Conservation (phyloP, 2,329 filamentous ascomycete species). For the Xylaria sp. region DNA sequence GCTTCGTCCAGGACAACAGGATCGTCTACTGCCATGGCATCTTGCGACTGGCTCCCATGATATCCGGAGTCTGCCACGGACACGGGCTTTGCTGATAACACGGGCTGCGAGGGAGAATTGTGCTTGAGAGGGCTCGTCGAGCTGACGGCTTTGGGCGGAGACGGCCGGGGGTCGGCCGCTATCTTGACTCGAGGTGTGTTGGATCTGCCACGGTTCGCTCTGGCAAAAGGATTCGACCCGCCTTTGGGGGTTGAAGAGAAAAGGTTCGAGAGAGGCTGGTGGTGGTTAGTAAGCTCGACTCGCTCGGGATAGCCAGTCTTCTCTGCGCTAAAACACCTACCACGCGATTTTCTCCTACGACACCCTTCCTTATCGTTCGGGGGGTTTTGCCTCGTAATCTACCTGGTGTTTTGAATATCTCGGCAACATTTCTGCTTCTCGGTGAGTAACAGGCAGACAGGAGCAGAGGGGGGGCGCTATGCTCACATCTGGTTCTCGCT, state of each 20-base stretch:
- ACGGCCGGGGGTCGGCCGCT: conserved; percentile 61
- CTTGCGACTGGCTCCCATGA: conserved; percentile 72
- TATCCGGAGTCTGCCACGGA: conserved; percentile 73
- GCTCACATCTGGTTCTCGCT: conserved; percentile 86
- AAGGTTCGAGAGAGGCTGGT: conserved; percentile 69
- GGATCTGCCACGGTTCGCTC: conserved; percentile 59
- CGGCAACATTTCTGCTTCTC: conserved; percentile 79
- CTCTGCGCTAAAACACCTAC: conserved; percentile 60
- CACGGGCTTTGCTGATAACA: conserved; percentile 44
- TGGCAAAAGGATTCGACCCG: conserved; percentile 65
- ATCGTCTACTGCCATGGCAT: conserved; percentile 58
- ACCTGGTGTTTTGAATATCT: conserved; percentile 95
- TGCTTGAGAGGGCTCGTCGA: conserved; percentile 52
- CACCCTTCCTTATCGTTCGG: conserved; percentile 72
- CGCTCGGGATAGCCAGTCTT: conserved; percentile 15
- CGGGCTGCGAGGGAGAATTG: conserved; percentile 50
- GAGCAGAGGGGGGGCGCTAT: conserved; percentile 12
- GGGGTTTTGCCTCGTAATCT: conserved; percentile 86
- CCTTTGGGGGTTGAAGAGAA: conserved; percentile 67
- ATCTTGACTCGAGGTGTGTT: conserved; percentile 70
- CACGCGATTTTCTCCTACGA: conserved; percentile 68
- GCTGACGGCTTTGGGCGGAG: conserved; percentile 50
- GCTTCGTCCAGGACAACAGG: conserved; percentile 37
- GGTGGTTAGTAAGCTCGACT: conserved; percentile 33
- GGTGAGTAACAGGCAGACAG: conserved; percentile 45